Percentiles rank a stretch among this genome's conserved stretches.
Conservation (phyloP, 352 stramenopile species). For the Pelagophyceae sp. region DNA sequence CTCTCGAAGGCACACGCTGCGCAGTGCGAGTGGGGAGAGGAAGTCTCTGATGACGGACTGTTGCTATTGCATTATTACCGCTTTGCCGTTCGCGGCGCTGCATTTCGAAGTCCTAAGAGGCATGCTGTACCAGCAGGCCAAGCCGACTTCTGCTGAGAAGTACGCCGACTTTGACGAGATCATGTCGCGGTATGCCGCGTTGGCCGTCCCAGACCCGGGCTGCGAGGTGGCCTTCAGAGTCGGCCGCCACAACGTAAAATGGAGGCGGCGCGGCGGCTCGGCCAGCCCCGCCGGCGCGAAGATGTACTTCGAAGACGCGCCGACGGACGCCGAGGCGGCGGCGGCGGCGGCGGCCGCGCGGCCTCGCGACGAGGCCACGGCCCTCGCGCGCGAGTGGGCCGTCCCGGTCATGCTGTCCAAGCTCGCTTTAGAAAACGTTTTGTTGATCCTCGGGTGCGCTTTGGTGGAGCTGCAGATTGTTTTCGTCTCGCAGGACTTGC, state of each 20-base stretch:
- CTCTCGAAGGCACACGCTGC: too few species aligned
- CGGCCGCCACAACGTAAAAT: not conserved
- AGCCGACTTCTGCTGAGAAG: too few species aligned
- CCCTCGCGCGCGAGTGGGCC: slow-evolving; percentile 20
- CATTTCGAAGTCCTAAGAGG: not conserved
- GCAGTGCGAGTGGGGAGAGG: too few species aligned
- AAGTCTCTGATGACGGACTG: too few species aligned
- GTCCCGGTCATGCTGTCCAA: slow-evolving; percentile 11
- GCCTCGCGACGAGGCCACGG: slow-evolving; percentile 3
- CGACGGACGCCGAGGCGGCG: too few species aligned
- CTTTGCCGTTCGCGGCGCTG: not conserved
- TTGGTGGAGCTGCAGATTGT: slow-evolving; percentile 24
- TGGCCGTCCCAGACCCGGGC: not conserved
- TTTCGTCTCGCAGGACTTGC: slow-evolving; percentile 21
- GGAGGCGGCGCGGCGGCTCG: too few species aligned
- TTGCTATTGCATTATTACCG: slow-evolving; percentile 4
- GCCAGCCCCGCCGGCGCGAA: too few species aligned
- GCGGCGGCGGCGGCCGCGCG: not conserved
- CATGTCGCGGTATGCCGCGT: not conserved
- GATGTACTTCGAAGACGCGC: too few species aligned
- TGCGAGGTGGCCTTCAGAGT: not conserved
- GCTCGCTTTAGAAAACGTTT: slow-evolving; percentile 21
- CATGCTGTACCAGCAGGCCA: too few species aligned
- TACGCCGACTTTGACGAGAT: too few species aligned
- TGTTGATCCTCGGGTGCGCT: slow-evolving; percentile 22